Evolutionary conservation across 345 rosid species (phyloP), one percentile per base, ranked within the genome.

Genomic region (Barbarea vulgaris): DNA sequence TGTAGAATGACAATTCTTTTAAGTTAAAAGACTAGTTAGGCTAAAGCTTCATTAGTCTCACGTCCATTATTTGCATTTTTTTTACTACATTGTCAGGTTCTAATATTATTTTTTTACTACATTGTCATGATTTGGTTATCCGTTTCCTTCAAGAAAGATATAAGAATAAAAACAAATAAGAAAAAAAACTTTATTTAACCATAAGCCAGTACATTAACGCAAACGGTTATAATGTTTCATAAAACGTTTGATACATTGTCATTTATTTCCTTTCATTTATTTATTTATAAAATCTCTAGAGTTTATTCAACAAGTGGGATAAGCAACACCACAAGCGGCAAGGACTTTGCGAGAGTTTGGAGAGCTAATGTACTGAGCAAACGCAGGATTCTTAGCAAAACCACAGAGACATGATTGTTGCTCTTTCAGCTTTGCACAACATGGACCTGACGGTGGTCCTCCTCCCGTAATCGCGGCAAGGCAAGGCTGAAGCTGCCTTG

Each of bases 371-470:
- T 48, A 88, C 28, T 73, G 83, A 39, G 37, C 77, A 36, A 85
- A 63, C n/a, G 48, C 66, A 0, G 97, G 96, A 54, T 79, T 37
- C 77, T 68, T 83, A 18, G 85, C 36, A 74, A 86, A 89, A 19
- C 83, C 83, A 41, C 96, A 92, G 1, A 92, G 72, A 75, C 97
- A 92, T 4, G 96, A 67, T 53, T 59, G 72, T 85, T 89, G 93
- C 72, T 85, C 84, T 75, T 67, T 84, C 76, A 87, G 25, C 75
- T 81, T 88, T 74, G 33, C 60, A 82, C 96, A 92, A 80, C 97
- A 88, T 18, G 17, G 3, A 12, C 1, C 13, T 0, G 93, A 78
- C 0, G 97, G 96, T 22, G 57, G 72, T 1, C 78, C 53, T 7
- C 79, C 46, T 15, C 80, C 72, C 1, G 64, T 79, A 59, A 86